These are phyloP conservation scores for Gautieria morchelliformis DNA, from an alignment of 768 basidiomycete genomes.

Conservation along the genomic window DNA sequence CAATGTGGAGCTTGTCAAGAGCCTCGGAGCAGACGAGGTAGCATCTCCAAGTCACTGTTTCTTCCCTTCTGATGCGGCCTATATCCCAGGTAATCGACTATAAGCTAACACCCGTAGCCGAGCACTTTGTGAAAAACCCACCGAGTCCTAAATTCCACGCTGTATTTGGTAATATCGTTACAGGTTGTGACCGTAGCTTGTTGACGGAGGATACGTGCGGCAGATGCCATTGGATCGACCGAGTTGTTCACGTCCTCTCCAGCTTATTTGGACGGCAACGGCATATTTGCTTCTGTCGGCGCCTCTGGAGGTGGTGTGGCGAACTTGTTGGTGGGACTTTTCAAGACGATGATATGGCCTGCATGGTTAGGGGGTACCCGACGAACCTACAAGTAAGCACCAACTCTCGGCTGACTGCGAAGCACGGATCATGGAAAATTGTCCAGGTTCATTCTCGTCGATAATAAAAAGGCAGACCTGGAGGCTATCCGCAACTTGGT, in stretches of 20 bases:
- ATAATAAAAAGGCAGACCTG: constrained; percentile 26
- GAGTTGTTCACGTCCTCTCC: constrained; percentile 39
- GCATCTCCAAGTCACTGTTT: constrained; percentile 7
- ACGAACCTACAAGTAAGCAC: constrained; percentile 36
- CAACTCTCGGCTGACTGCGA: neutral
- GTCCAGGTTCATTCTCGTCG: constrained; percentile 25
- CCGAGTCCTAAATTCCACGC: constrained; percentile 45
- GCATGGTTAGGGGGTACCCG: constrained; percentile 43
- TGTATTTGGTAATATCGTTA: constrained; percentile 42
- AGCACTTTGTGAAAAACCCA: constrained; percentile 34
- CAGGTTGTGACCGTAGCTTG: too few species aligned
- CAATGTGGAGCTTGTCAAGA: constrained; percentile 49
- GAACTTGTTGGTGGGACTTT: constrained; percentile 21
- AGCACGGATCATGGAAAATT: neutral
- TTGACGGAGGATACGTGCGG: neutral
- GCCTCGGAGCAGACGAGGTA: constrained; percentile 59
- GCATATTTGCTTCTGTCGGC: constrained; percentile 45
- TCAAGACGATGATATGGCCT: constrained; percentile 32
- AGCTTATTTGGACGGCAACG: constrained; percentile 45
- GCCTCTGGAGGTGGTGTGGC: constrained; percentile 24
- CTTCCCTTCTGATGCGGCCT: neutral
- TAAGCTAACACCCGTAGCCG: constrained; percentile 37
- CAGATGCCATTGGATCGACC: neutral
- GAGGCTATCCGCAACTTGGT: constrained; percentile 28
- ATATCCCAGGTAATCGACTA: constrained; percentile 49